Evolutionary conservation across 1,284 basidiomycete species (phyloP), one percentile per base, ranked within the genome.

Genomic region (Rhodotorula sp.): DNA sequence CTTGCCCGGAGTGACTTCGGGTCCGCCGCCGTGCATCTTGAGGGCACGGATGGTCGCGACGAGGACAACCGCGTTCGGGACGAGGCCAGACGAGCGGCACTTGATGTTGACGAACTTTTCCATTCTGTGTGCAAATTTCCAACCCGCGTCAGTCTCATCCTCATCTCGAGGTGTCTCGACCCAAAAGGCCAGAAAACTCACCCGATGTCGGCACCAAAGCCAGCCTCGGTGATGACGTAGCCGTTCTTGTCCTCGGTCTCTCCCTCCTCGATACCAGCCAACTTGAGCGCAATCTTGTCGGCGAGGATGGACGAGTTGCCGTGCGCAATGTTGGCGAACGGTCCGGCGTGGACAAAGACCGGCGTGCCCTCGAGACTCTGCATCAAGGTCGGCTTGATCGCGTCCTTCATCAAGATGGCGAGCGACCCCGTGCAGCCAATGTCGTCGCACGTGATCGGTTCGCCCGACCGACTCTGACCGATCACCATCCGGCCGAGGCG

Each of bases 1-100:
- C 83, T 97, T 98, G 70, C 96, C 97, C 46, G 97, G 96, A 5
- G 92, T 91, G 56, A 99, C 97, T 64, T 97, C 94, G 3, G 96
- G 97, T 76, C 93, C 97, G 71, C 96, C 96, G 65, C 96, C 96
- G 82, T 99, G 96, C 92, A 98, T 99, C 87, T 99, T 99, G 76
- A 99, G 85, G 29, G 96, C 96, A 75, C 96, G 91, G 54, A 97
- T 96, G 1, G 96, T 99, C 3, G 97, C 97, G 64, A 99, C 96
- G 77, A 99, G 91, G 73, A 99, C 89, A 48, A 91, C 91, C 2
- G 94, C 96, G 82, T 99, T 93, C 23, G 97, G 97, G 68, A 85
- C 89, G 75, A 99, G 87, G 47, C 94, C 96, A 74, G 92, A 95
- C 69, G 93, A 87, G 70, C 97, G 89, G 81, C 96, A 98, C 84